Evolutionary conservation across 1,284 basidiomycete genomes (phyloP).

Genomic region (Trichosporon inkin): DNA sequence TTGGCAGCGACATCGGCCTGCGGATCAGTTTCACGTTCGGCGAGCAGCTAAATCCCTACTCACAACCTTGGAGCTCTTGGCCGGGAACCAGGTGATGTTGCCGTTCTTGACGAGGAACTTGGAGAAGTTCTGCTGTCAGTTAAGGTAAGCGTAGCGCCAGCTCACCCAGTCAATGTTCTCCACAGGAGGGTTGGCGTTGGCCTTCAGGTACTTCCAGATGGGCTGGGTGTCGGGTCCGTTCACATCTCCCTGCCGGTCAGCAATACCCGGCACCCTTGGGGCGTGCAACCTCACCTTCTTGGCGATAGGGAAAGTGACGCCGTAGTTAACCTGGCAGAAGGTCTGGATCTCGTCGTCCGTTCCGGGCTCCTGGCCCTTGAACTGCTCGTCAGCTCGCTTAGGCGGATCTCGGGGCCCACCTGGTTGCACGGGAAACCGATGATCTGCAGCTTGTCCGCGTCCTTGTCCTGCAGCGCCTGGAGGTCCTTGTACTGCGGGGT

Average conservation of each 20-base stretch:
- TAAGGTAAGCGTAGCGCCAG: neutral
- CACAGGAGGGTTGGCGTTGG: constrained; percentile 42
- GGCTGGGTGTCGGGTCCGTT: constrained; percentile 54
- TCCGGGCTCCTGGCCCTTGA: constrained; percentile 64
- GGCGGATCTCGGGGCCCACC: constrained; percentile 49
- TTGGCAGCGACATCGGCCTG: constrained; percentile 4
- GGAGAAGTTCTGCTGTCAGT: constrained; percentile 50
- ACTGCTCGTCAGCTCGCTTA: constrained; percentile 15
- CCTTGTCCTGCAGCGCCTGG: constrained; percentile 76
- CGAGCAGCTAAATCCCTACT: constrained; percentile 18
- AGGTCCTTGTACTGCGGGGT: constrained; percentile 85
- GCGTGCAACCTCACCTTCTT: constrained; percentile 56
- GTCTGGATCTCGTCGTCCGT: constrained; percentile 63
- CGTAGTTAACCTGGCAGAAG: constrained; percentile 63
- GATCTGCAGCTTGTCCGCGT: constrained; percentile 70
- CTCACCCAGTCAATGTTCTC: constrained; percentile 49
- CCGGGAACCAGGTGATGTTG: constrained; percentile 53
- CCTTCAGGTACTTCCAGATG: constrained; percentile 54
- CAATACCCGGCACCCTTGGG: neutral
- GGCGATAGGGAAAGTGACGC: constrained; percentile 77
- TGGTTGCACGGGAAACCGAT: constrained; percentile 92
- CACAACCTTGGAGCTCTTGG: constrained; percentile 51
- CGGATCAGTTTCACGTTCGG: neutral
- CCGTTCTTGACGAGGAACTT: constrained; percentile 54
- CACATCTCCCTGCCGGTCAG: constrained; percentile 47